A percentile compares a stretch with the other conserved stretches of the same genome.
Conservation (phyloP, 2,329 filamentous ascomycete species). For the Cercospora sojina region DNA sequence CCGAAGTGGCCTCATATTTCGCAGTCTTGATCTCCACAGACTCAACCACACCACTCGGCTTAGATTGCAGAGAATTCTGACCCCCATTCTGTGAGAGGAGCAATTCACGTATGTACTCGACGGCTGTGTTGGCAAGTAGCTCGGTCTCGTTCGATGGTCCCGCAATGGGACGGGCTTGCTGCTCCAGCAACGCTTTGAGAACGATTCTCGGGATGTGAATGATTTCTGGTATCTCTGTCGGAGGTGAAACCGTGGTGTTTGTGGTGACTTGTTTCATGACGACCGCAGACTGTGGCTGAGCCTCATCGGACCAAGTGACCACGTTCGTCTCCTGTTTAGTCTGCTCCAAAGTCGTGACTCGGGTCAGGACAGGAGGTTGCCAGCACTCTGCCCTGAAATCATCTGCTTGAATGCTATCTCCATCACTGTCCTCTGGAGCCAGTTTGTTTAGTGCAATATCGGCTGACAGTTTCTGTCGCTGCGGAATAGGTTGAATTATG, state of each 20-base stretch:
- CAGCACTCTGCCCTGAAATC: not conserved
- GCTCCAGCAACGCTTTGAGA: not conserved
- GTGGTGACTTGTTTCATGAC: not conserved
- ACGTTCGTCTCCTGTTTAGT: not conserved
- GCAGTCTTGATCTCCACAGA: not conserved
- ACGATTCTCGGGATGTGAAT: not conserved
- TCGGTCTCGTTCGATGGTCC: not conserved
- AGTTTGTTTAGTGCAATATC: not conserved
- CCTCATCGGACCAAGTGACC: not conserved
- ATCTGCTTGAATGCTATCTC: not conserved
- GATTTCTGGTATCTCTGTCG: not conserved
- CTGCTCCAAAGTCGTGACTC: not conserved
- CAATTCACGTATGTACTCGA: not conserved
- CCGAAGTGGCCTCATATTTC: not conserved
- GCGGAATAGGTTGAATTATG: not conserved
- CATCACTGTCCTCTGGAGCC: not conserved
- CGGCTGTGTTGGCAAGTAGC: not conserved
- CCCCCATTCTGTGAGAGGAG: not conserved
- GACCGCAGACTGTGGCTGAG: not conserved
- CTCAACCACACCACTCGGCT: not conserved
- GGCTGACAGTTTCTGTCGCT: not conserved
- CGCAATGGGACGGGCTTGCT: not conserved
- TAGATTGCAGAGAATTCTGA: not conserved
- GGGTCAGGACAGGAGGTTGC: not conserved
- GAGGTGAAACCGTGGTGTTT: not conserved